Evolutionary conservation across 176 grass and related monocot genomes (phyloP).

Genomic region (Pontederia paniculata): DNA sequence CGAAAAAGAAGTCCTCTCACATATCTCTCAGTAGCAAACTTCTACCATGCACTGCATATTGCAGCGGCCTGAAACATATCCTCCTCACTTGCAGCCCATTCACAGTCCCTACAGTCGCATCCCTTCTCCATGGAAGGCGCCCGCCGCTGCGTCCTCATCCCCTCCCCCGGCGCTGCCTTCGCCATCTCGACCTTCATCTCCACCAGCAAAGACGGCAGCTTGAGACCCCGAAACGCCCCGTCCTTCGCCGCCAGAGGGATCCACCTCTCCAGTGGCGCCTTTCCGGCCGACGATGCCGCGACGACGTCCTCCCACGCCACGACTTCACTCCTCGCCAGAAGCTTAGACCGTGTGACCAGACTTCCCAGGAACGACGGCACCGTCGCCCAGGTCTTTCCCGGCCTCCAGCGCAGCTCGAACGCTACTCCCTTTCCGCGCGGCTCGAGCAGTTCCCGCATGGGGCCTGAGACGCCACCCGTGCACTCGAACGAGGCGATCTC

Average conservation of each 20-base stretch:
- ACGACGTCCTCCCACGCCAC: constrained; percentile 25
- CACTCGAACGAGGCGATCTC: background rate
- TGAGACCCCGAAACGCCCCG: constrained; percentile 10
- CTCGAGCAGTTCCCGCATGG: background rate
- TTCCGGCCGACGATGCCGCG: background rate
- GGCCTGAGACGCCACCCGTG: background rate
- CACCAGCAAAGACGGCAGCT: constrained; percentile 14
- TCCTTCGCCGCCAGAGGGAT: constrained; percentile 17
- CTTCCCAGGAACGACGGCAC: background rate
- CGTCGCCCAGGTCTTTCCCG: background rate
- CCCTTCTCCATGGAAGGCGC: background rate
- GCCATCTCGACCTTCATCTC: background rate
- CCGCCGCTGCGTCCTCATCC: background rate
- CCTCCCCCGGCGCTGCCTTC: background rate
- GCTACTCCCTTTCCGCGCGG: background rate
- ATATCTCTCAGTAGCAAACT: too few relatives aligned
- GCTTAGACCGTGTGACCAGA: constrained; percentile 19
- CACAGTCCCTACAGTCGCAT: background rate
- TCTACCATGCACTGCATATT: background rate
- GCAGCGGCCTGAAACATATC: background rate
- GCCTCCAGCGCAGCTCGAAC: constrained; percentile 16
- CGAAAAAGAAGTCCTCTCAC: too few relatives aligned
- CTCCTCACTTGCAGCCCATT: constrained; percentile 6
- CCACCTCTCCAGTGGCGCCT: constrained; percentile 27
- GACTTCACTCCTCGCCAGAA: constrained; percentile 34